Conservation (phyloP, 768 basidiomycete species). For the Psilocybe cubensis region DNA sequence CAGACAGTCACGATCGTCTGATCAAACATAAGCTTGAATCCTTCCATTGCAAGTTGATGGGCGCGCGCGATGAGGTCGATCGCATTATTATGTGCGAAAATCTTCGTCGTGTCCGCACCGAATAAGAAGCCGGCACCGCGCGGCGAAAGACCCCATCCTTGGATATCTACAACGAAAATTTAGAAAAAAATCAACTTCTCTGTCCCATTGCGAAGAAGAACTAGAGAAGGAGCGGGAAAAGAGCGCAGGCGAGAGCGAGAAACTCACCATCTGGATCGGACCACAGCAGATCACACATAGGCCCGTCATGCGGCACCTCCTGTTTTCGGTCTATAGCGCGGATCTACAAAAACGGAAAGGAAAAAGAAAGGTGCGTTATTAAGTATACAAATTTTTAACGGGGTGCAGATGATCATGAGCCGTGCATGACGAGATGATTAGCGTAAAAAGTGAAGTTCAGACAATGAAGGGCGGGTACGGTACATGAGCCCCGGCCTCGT, state of each 20-base stretch:
- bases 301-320: conserved; percentile 97
- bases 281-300: conserved; percentile 99
- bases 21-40: conserved; percentile 98
- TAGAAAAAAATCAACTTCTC: neutral
- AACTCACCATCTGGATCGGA: conserved; percentile 95
- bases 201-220: too few species aligned
- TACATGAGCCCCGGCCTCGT: too few species aligned
- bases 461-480: neutral
- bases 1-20: conserved; percentile 94
- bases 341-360: conserved; percentile 54
- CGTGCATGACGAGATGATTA: neutral
- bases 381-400: neutral
- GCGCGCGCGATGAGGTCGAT: conserved; percentile 96
- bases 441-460: neutral
- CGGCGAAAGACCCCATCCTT: conserved; percentile 97
- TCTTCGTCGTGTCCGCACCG: conserved; percentile 88
- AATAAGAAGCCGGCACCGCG: conserved; percentile 96
- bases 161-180: conserved; percentile 61
- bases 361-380: neutral
- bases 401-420: neutral
- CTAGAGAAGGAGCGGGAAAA: neutral
- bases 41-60: conserved; percentile 98
- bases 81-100: conserved; percentile 88
- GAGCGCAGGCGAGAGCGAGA: neutral
- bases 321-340: conserved; percentile 94